Evolutionary conservation across 2,329 filamentous ascomycete genomes (phyloP).

Genomic region (Aureobasidium mangrovei): DNA sequence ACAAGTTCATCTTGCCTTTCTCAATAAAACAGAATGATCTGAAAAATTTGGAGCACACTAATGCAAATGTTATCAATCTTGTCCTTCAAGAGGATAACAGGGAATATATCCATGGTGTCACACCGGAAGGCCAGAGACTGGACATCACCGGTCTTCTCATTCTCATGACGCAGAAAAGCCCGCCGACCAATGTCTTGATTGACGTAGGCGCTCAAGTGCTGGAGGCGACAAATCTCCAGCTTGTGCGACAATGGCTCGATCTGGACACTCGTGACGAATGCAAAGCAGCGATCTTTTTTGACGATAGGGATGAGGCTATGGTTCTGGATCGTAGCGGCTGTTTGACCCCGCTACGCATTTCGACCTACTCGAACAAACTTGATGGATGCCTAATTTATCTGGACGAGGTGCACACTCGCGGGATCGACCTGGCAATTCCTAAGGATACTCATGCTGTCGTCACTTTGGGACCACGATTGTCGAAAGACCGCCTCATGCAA

Average conservation of each 20-base stretch:
- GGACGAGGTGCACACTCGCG: conserved; percentile 61
- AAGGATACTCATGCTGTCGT: conserved; percentile 53
- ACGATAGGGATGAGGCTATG: conserved; percentile 45
- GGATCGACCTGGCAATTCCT: conserved; percentile 59
- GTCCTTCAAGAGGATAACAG: conserved; percentile 49
- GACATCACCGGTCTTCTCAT: conserved; percentile 32
- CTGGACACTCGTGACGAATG: conserved; percentile 1
- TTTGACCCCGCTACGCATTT: conserved; percentile 46
- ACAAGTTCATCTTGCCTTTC: conserved; percentile 49
- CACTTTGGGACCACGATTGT: conserved; percentile 55
- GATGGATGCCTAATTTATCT: conserved; percentile 57
- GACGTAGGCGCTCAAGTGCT: conserved; percentile 65
- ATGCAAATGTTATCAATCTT: conserved; percentile 55
- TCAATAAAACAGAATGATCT: conserved; percentile 55
- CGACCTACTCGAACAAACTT: conserved; percentile 49
- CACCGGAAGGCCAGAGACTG: neutral
- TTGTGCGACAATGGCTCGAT: conserved; percentile 49
- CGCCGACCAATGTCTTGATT: conserved; percentile 50
- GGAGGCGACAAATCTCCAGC: conserved; percentile 49
- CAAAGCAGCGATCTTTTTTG: conserved; percentile 44
- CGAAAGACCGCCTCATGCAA: conserved; percentile 63
- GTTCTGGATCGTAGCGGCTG: conserved; percentile 44
- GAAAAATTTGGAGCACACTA: conserved; percentile 50
- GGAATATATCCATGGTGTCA: neutral
- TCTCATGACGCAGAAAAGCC: conserved; percentile 32